phyloP scores from a whole-genome alignment of 1,284 basidiomycete genomes.

The Papiliotrema terrestris region DNA sequence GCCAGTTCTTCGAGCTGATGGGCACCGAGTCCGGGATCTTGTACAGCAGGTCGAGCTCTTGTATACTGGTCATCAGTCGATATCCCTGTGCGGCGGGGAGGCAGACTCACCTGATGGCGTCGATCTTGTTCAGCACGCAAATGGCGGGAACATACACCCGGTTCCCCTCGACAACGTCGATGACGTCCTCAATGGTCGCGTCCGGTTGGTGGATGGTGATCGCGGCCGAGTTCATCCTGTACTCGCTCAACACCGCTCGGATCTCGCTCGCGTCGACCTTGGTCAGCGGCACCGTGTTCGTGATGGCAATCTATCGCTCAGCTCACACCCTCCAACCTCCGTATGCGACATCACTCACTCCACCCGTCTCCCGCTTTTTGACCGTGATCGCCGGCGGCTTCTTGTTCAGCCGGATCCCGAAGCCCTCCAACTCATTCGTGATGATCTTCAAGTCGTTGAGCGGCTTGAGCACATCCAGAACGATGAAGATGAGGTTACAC shows the following conservation, averaged over 20 bases:
- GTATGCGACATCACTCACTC: slow-evolving; percentile 43
- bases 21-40: slow-evolving; percentile 91
- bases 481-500: slow-evolving; percentile 98
- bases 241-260: slow-evolving; percentile 92
- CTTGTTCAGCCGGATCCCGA: slow-evolving; percentile 95
- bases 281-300: slow-evolving; percentile 94
- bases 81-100: too few relatives aligned
- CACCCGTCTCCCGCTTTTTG: slow-evolving; percentile 92
- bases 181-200: slow-evolving; percentile 95
- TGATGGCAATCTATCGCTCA: slow-evolving; percentile 64
- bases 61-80: slow-evolving; percentile 70
- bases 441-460: slow-evolving; percentile 90
- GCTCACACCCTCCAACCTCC: not conserved
- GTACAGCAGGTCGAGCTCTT: slow-evolving; percentile 92
- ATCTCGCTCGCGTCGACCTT: slow-evolving; percentile 95
- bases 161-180: slow-evolving; percentile 93
- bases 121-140: slow-evolving; percentile 81
- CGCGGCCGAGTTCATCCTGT: slow-evolving; percentile 82
- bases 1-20: slow-evolving; percentile 76
- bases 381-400: slow-evolving; percentile 84
- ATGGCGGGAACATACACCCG: slow-evolving; percentile 90
- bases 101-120: slow-evolving; percentile 55
- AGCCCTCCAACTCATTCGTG: slow-evolving; percentile 89
- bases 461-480: slow-evolving; percentile 96
- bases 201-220: slow-evolving; percentile 89